Conservation (phyloP, 768 basidiomycete species). For the Podaxis mareebaensis region DNA sequence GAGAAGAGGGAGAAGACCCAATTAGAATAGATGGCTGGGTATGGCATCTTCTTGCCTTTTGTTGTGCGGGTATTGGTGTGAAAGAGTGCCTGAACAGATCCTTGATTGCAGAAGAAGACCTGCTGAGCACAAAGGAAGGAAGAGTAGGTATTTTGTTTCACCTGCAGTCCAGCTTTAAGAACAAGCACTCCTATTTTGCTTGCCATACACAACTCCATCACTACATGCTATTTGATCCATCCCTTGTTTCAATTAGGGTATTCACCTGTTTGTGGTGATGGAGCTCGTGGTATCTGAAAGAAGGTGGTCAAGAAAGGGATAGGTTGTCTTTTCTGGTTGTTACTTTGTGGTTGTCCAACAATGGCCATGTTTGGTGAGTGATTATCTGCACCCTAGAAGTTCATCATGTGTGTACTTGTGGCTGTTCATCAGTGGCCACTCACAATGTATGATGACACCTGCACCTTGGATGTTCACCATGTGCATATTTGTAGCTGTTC, state of each 20-base stretch:
- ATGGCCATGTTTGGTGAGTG: background rate
- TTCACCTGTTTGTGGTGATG: slow-evolving; percentile 20
- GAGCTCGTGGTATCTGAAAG: slow-evolving; percentile 23
- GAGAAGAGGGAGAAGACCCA: slow-evolving; percentile 48
- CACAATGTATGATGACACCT: too few relatives aligned
- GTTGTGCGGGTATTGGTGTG: background rate
- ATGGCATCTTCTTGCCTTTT: background rate
- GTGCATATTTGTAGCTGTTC: too few relatives aligned
- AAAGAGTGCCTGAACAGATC: slow-evolving; percentile 17
- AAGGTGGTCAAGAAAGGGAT: background rate
- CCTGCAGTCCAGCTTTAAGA: slow-evolving; percentile 33
- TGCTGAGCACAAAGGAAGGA: slow-evolving; percentile 27
- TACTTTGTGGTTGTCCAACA: slow-evolving; percentile 28
- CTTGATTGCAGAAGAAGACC: slow-evolving; percentile 18
- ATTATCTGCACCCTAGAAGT: too few relatives aligned
- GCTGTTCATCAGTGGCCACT: too few relatives aligned
- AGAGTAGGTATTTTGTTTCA: too few relatives aligned
- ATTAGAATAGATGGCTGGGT: slow-evolving; percentile 35
- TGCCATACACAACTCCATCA: too few relatives aligned
- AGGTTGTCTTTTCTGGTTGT: slow-evolving; percentile 30
- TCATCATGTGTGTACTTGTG: too few relatives aligned
- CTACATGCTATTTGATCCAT: too few relatives aligned
- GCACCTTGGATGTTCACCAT: too few relatives aligned
- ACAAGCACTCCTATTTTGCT: slow-evolving; percentile 31
- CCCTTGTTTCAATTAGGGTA: slow-evolving; percentile 29